Base-by-base conservation (phyloP, 2,329 filamentous ascomycete species). In the Phaeosphaeria sp. region DNA sequence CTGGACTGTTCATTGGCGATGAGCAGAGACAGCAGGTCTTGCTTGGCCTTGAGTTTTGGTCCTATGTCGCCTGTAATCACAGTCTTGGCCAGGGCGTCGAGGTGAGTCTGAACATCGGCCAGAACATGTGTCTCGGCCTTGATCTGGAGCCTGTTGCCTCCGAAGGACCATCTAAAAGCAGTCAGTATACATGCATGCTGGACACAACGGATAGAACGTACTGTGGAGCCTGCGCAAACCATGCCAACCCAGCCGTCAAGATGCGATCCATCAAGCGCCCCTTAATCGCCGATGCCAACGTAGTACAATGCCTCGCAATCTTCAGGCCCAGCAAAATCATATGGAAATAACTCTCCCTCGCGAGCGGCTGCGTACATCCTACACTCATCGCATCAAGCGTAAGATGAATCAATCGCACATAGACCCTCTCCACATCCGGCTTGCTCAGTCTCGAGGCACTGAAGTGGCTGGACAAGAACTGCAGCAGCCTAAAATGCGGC, bases 381-480 rank as follows among this genome's bases (percentile, higher is more conserved):
- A 33, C 40, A 30, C 61, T 69, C 68, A 97, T 81, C 0, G 91
- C 90, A 64, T 91, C 85, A 25, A 97, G 82, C 0, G 94, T 97
- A 27, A 89, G 81, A 63, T 90, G 87, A 56, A 98, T 86, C 63
- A 98, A 82, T 33, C 94, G 90, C 58, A 90, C 82, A 77, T 97
- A 97, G 3, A 93, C 85, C 58, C 87, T 86, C 67, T 97, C 92
- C 0, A 90, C 89, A 72, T 97, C 90, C 1, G 88, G 84, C 66
- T 90, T 97, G 24, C 92, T 90, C 24, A 97, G 83, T n/a, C 93
- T 87, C 13, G 91, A 93, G 1, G 96, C 93, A 74, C 93, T 97
- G 80, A 96, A 99, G 74, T 98, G 94, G 71, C 95, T 99, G 57
- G 87, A 89, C 59, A 99, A 86, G 74, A 98, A 97, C 63, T 96